These are phyloP conservation scores for Alternaria sp. DNA, from an alignment of 2,329 filamentous ascomycete species.

Conservation along the genomic window DNA sequence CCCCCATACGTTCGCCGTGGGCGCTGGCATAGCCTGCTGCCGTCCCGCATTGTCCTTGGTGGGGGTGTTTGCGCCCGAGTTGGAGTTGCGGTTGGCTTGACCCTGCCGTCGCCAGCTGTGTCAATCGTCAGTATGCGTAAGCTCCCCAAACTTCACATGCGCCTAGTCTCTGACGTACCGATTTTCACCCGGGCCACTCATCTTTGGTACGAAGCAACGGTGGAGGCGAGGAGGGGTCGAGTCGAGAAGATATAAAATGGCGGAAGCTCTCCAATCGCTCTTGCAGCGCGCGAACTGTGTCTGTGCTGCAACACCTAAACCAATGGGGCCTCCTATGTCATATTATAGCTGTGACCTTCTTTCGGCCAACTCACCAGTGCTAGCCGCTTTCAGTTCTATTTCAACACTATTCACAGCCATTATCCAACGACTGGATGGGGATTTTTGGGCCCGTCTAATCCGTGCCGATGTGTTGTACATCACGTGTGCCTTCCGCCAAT, in stretches of 20 bases:
- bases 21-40: slow-evolving; percentile 43
- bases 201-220: slow-evolving; percentile 38
- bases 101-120: slow-evolving; percentile 49
- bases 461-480: slow-evolving; percentile 29
- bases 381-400: slow-evolving; percentile 25
- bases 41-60: slow-evolving; percentile 42
- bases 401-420: slow-evolving; percentile 16
- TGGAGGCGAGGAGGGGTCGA: slow-evolving; percentile 38
- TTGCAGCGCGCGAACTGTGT: slow-evolving; percentile 34
- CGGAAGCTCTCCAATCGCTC: slow-evolving; percentile 32
- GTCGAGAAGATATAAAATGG: slow-evolving; percentile 43
- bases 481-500: slow-evolving; percentile 20
- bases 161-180: slow-evolving; percentile 34
- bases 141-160: neutral
- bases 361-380: slow-evolving; percentile 29
- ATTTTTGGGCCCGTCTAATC: slow-evolving; percentile 18
- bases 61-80: slow-evolving; percentile 46
- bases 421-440: slow-evolving; percentile 25
- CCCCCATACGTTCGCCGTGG: slow-evolving; percentile 49
- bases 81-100: slow-evolving; percentile 43
- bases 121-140: slow-evolving; percentile 23
- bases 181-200: slow-evolving; percentile 52
- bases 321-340: slow-evolving; percentile 28
- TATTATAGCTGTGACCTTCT: slow-evolving; percentile 20
- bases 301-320: slow-evolving; percentile 26